Evolutionary conservation across 257 asterid genomes (phyloP).

Genomic region (Solanum acaule): DNA sequence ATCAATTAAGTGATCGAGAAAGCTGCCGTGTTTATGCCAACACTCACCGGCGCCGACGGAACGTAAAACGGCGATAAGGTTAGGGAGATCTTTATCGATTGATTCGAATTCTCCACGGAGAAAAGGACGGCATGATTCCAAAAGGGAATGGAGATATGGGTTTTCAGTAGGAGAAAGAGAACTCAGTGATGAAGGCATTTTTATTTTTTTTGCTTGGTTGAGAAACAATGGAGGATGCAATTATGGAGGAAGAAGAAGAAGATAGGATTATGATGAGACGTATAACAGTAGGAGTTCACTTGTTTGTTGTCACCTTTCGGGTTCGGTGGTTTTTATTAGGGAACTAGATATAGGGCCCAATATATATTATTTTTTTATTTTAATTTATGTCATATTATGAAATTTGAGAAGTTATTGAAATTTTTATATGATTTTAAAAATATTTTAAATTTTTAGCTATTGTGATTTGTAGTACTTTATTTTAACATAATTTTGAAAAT

Average conservation of each 20-base stretch:
- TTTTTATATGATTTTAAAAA: no score
- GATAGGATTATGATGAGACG: no score
- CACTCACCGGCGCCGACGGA: slow-evolving; percentile 88
- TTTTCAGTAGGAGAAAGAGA: background rate
- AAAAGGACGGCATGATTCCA: slow-evolving; percentile 66
- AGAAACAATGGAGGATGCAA: background rate
- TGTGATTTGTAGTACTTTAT: no score
- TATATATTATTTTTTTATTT: no score
- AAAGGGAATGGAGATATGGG: slow-evolving; percentile 13
- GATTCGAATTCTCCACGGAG: slow-evolving; percentile 63
- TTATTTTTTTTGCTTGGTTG: background rate
- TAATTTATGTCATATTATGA: no score
- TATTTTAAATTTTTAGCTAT: no score
- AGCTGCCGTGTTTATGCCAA: slow-evolving; percentile 89
- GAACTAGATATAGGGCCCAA: no score
- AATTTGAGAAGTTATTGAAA: no score
- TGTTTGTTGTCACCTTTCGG: no score
- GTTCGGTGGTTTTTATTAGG: no score
- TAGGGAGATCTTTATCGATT: slow-evolving; percentile 46
- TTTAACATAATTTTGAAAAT: no score
- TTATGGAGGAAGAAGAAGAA: background rate
- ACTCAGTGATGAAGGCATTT: slow-evolving; percentile 22
- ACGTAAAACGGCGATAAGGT: slow-evolving; percentile 48
- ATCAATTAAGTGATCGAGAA: slow-evolving; percentile 64
- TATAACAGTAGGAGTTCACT: no score